Evolutionary conservation across 2,329 filamentous ascomycete species (phyloP).

Genomic region (Penicillium digitatum): DNA sequence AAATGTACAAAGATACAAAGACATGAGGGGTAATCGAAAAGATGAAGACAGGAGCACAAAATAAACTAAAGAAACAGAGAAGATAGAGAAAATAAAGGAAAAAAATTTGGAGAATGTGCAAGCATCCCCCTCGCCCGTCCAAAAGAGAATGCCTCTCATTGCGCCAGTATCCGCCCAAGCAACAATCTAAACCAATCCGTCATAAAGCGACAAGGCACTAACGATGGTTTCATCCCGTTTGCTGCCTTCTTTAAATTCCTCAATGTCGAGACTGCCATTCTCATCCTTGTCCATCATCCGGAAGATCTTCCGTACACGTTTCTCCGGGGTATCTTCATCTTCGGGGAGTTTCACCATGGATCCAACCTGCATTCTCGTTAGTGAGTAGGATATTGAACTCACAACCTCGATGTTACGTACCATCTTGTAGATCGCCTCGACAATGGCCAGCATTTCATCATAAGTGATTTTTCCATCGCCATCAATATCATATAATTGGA

Average conservation of each 20-base stretch:
- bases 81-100: background rate
- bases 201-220: constrained; percentile 91
- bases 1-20: constrained; percentile 7
- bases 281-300: constrained; percentile 99
- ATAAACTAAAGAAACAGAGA: background rate
- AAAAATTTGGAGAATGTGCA: background rate
- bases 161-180: constrained; percentile 22
- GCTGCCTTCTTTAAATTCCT: constrained; percentile 98
- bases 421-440: constrained; percentile 99
- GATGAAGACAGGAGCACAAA: background rate
- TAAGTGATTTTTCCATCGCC: constrained; percentile 99
- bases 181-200: constrained; percentile 71
- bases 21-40: constrained; percentile 1
- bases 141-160: constrained; percentile 12
- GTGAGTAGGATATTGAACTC: background rate
- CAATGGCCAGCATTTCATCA: constrained; percentile 97
- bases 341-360: constrained; percentile 99
- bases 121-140: constrained; percentile 2
- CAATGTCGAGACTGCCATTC: constrained; percentile 93
- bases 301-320: constrained; percentile 97
- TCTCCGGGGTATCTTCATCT: constrained; percentile 98
- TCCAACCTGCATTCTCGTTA: constrained; percentile 63
- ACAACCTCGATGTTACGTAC: constrained; percentile 47
- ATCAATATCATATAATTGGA: constrained; percentile 98
- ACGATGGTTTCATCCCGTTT: constrained; percentile 99